phyloP scores from a whole-genome alignment of 2,329 filamentous ascomycete species.

The Venturia effusa region DNA sequence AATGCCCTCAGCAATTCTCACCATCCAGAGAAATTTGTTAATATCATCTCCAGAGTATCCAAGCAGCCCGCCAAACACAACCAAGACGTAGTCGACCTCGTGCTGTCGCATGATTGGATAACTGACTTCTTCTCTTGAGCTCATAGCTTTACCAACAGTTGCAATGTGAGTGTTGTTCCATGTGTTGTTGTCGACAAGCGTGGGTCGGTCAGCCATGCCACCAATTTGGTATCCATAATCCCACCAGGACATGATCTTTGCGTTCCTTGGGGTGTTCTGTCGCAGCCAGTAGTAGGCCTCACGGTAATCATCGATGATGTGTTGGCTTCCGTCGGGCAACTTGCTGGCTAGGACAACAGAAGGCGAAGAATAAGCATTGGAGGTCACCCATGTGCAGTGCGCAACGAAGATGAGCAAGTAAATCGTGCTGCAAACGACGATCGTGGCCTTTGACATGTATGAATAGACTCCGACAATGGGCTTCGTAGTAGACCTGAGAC shows the following conservation, averaged over 20 bases:
- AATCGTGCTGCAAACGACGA: conserved; percentile 59
- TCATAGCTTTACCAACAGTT: conserved; percentile 98
- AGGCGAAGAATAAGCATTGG: conserved; percentile 95
- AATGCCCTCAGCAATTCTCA: conserved; percentile 95
- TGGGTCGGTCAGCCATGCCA: conserved; percentile 96
- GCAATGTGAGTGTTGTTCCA: conserved; percentile 99
- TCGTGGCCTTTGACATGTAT: conserved; percentile 64
- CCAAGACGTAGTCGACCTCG: conserved; percentile 96
- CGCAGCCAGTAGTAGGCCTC: conserved; percentile 99
- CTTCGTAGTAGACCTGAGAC: conserved; percentile 59
- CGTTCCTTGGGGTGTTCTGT: conserved; percentile 88
- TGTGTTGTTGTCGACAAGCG: conserved; percentile 97
- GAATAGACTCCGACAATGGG: conserved; percentile 79
- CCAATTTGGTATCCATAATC: conserved; percentile 99
- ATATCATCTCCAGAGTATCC: conserved; percentile 98
- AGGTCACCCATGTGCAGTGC: conserved; percentile 99
- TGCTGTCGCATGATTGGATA: conserved; percentile 98
- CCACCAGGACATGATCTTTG: conserved; percentile 99
- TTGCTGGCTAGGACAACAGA: conserved; percentile 91
- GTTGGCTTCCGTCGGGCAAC: conserved; percentile 87
- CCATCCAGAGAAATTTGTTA: conserved; percentile 99
- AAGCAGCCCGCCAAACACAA: conserved; percentile 90
- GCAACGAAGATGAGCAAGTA: conserved; percentile 91
- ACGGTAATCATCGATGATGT: conserved; percentile 98
- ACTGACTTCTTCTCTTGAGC: conserved; percentile 91